A percentile compares a stretch with the other conserved stretches of the same genome.
These are phyloP conservation scores for Clonostachys chloroleuca DNA, from an alignment of 2,329 filamentous ascomycete species.

Conservation along the genomic window DNA sequence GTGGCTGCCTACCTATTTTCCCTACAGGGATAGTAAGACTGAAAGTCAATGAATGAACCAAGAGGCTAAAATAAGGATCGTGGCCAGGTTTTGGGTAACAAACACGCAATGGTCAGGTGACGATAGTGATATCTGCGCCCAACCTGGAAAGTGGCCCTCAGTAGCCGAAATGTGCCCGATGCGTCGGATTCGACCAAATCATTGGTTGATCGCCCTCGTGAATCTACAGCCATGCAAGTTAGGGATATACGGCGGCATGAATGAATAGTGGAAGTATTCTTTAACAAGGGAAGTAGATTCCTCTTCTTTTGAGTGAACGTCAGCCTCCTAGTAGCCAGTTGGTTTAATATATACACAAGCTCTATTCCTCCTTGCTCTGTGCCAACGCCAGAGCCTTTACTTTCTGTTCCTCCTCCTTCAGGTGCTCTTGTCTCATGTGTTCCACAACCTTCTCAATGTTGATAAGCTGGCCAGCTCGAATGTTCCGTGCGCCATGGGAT, in stretches of 20 bases:
- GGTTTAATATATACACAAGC: constrained; percentile 17
- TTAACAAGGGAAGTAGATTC: neutral
- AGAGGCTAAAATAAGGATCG: too few species aligned
- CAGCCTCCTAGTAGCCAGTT: constrained; percentile 4
- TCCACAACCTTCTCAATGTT: constrained; percentile 53
- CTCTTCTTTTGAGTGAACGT: constrained; percentile 1
- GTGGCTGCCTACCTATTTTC: too few species aligned
- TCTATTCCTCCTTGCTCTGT: constrained; percentile 21
- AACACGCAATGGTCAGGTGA: too few species aligned
- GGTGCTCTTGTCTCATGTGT: constrained; percentile 51
- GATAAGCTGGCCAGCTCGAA: constrained; percentile 48
- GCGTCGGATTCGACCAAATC: too few species aligned
- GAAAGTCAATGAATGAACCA: too few species aligned
- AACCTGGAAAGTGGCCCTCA: too few species aligned
- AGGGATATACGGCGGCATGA: neutral
- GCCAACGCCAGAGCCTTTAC: constrained; percentile 34
- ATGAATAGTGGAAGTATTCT: neutral
- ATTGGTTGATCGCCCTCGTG: too few species aligned
- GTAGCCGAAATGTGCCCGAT: too few species aligned
- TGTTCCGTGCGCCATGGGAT: constrained; percentile 44
- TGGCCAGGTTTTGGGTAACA: too few species aligned
- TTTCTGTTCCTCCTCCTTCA: constrained; percentile 52
- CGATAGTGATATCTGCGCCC: too few species aligned
- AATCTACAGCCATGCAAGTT: neutral
- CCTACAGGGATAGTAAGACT: too few species aligned